Base-by-base conservation (phyloP, 2,329 filamentous ascomycete genomes). In the Alternaria atra region DNA sequence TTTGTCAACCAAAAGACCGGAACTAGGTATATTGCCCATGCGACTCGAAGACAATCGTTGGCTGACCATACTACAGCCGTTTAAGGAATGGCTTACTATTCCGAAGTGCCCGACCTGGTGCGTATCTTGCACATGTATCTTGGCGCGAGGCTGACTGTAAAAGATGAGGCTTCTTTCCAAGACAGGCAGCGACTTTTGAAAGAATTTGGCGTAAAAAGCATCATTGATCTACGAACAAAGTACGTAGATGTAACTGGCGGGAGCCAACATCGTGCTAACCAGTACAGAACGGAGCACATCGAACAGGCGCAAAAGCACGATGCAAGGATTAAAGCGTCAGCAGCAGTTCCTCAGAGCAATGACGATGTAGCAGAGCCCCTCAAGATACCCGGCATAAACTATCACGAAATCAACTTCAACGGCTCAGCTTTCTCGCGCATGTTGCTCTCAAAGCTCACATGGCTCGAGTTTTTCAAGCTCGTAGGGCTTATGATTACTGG, bases 221-320 rank as follows among this genome's bases (percentile, higher is more conserved):
- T 97, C 40, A 85, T 97, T 61, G 93, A 97, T 80, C 82, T 97
- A 10, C 87, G 93, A 57, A 92, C 92, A 63, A 88, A 90, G 88
- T 92, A 84, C 77, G 61, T 37, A 17, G 20, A 27, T 9, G 5
- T 6, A 10, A 20, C 9, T n/a, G 35, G 8, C 4, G n/a, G 27
- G 9, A 6, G 12, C 4, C 9, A 23, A 32, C 25, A 17, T n/a
- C n/a, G 37, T 44, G 30, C 58, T 69, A 15, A 68, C 42, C 9
- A 9, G 6, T 6, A 25, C 58, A 91, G 89, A 67, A 92, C 91
- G 23, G 92, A 94, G 77, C 90, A 92, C 71, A 82, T 87, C 64
- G 87, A 89, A 73, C 89, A 90, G 71, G 85, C 86, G 12, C 83
- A 87, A 60, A 92, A 90, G 74, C 85, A 85, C 30, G 76, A 84